Conservation (phyloP, 805 yeast species). For the Candida dajiaensis region DNA sequence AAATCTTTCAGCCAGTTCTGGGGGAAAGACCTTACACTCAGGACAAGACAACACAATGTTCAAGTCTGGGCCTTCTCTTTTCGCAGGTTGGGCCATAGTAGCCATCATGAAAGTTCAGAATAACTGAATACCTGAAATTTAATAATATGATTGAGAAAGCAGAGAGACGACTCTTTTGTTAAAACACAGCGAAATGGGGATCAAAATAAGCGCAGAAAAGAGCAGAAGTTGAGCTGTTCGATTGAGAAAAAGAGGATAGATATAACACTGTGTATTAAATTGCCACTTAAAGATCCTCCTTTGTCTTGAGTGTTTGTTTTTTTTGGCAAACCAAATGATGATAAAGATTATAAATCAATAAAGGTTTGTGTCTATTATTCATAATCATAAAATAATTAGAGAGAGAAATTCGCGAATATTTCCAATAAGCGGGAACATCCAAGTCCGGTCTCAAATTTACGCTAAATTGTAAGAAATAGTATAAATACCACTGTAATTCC, state of each 20-base stretch:
- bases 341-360: background rate
- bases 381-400: too few relatives aligned
- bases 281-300: background rate
- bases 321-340: too few relatives aligned
- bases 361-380: too few relatives aligned
- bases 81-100: slow-evolving; percentile 2
- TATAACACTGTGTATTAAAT: background rate
- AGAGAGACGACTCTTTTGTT: too few relatives aligned
- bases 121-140: background rate
- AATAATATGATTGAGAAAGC: background rate
- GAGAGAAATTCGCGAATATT: background rate
- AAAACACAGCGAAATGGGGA: too few relatives aligned
- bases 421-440: background rate
- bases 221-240: too few relatives aligned
- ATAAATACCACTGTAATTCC: background rate
- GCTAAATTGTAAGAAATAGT: too few relatives aligned
- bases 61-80: slow-evolving; percentile 63
- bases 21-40: slow-evolving; percentile 93
- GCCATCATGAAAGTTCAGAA: background rate
- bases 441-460: background rate
- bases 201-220: background rate
- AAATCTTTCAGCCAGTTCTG: slow-evolving; percentile 89
- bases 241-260: background rate
- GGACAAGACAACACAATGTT: slow-evolving; percentile 91
- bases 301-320: too few relatives aligned